A percentile compares a stretch with the other conserved stretches of the same genome.
Evolutionary conservation across 2,329 filamentous ascomycete genomes (phyloP).

Genomic region (Nigrospora sphaerica): DNA sequence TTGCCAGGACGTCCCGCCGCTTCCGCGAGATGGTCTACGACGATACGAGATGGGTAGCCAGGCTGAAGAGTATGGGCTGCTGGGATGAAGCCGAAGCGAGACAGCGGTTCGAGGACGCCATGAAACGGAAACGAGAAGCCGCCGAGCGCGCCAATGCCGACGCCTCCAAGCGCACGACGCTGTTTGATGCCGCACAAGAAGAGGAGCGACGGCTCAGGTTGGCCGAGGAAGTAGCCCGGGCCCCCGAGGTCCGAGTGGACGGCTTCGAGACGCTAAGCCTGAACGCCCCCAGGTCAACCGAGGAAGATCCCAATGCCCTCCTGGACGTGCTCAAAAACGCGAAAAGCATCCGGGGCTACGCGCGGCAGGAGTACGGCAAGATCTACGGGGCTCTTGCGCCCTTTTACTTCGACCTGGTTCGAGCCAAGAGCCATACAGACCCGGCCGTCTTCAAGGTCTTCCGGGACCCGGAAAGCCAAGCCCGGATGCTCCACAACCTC

Average conservation of each 20-base stretch:
- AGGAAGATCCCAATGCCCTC: slow-evolving; percentile 55
- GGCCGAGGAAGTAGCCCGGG: slow-evolving; percentile 23
- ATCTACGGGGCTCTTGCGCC: slow-evolving; percentile 83
- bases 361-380: slow-evolving; percentile 84
- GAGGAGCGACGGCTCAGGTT: slow-evolving; percentile 47
- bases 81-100: slow-evolving; percentile 90
- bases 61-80: slow-evolving; percentile 77
- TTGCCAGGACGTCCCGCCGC: slow-evolving; percentile 75
- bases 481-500: slow-evolving; percentile 79
- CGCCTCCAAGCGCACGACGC: slow-evolving; percentile 30
- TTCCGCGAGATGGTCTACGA: slow-evolving; percentile 99
- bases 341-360: slow-evolving; percentile 74
- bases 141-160: slow-evolving; percentile 21
- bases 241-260: slow-evolving; percentile 34
- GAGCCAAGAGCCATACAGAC: slow-evolving; percentile 66
- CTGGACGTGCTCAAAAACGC: slow-evolving; percentile 64
- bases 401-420: slow-evolving; percentile 78
- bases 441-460: slow-evolving; percentile 83
- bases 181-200: slow-evolving; percentile 69
- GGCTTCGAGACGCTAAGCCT: slow-evolving; percentile 76
- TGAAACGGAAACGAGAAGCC: slow-evolving; percentile 54
- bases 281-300: slow-evolving; percentile 31
- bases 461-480: slow-evolving; percentile 82
- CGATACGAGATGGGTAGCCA: slow-evolving; percentile 88
- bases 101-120: slow-evolving; percentile 67